phyloP scores from a whole-genome alignment of 768 basidiomycete species.

The Leucocoprinus leucothites region DNA sequence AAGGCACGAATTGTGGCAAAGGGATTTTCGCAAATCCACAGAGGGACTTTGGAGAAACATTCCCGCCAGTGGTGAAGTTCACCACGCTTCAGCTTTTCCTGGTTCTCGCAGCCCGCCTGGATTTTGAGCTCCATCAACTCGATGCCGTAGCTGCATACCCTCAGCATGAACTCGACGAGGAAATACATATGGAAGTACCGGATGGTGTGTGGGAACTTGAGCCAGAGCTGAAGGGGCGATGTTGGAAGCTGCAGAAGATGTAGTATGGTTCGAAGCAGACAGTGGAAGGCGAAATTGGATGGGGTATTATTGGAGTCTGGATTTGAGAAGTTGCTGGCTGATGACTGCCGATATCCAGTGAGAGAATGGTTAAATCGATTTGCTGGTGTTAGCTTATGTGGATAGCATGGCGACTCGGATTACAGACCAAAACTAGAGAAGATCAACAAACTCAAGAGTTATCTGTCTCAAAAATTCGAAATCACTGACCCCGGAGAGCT shows the following conservation, averaged over 20 bases:
- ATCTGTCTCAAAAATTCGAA: slow-evolving; percentile 14
- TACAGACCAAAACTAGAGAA: background rate
- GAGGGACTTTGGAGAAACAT: slow-evolving; percentile 31
- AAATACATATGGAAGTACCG: slow-evolving; percentile 25
- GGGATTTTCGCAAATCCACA: slow-evolving; percentile 25
- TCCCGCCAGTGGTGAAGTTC: slow-evolving; percentile 21
- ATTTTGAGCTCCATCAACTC: slow-evolving; percentile 15
- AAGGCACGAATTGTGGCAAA: slow-evolving; percentile 24
- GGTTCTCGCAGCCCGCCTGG: slow-evolving; percentile 14
- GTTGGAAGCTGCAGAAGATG: slow-evolving; percentile 18
- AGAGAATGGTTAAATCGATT: background rate
- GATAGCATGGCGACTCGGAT: slow-evolving; percentile 16
- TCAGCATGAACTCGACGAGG: slow-evolving; percentile 22
- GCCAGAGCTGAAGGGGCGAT: slow-evolving; percentile 5
- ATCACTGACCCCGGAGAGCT: slow-evolving; percentile 24
- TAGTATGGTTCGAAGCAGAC: slow-evolving; percentile 36
- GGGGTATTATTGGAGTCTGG: background rate
- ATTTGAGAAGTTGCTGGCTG: slow-evolving; percentile 8
- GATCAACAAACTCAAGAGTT: background rate
- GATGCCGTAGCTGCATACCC: slow-evolving; percentile 24
- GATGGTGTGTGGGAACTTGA: slow-evolving; percentile 15
- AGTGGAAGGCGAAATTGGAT: slow-evolving; percentile 23
- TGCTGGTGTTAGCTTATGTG: slow-evolving; percentile 14
- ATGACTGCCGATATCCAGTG: slow-evolving; percentile 18
- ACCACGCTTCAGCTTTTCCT: slow-evolving; percentile 20